Evolutionary conservation across 768 basidiomycete genomes (phyloP).

Genomic region (Hygrocybe coccinea): DNA sequence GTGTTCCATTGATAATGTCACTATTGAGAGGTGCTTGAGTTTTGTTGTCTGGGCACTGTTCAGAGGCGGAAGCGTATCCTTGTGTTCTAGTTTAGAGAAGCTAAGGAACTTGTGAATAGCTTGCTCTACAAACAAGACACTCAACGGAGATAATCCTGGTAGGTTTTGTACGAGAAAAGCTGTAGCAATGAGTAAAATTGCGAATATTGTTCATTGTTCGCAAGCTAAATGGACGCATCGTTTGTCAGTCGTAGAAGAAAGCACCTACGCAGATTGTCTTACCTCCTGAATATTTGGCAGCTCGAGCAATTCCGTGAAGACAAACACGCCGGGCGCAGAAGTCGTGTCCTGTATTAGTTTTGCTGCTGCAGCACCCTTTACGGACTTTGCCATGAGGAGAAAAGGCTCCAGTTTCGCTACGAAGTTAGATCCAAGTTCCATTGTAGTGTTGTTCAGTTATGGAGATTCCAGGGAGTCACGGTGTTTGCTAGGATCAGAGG

Average conservation of each 20-base stretch:
- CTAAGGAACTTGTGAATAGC: neutral
- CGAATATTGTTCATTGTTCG: conserved; percentile 56
- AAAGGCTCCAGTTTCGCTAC: conserved; percentile 80
- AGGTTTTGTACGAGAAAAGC: conserved; percentile 88
- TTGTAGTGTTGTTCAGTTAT: conserved; percentile 22
- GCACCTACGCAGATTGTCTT: conserved; percentile 15
- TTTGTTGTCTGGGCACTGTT: conserved; percentile 75
- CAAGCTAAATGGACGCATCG: conserved; percentile 46
- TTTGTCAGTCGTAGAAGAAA: neutral
- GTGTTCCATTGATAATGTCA: conserved; percentile 70
- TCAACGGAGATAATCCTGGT: conserved; percentile 72
- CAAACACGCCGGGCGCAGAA: conserved; percentile 84
- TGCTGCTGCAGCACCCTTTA: conserved; percentile 88
- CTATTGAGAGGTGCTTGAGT: conserved; percentile 89
- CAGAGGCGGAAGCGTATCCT: conserved; percentile 60
- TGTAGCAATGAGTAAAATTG: conserved; percentile 64
- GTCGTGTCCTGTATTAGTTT: conserved; percentile 85
- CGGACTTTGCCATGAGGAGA: conserved; percentile 84
- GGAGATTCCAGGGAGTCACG: too few species aligned
- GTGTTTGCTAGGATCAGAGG: neutral
- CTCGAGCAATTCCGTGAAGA: conserved; percentile 85
- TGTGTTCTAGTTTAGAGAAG: conserved; percentile 48
- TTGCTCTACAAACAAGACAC: conserved; percentile 1
- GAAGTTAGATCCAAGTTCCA: conserved; percentile 63
- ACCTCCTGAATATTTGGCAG: conserved; percentile 83